Evolutionary conservation across 1,139 yeast genomes (phyloP), one percentile per base, ranked within the genome.

Genomic region (Hemisphaericaspora xylanilytica): DNA sequence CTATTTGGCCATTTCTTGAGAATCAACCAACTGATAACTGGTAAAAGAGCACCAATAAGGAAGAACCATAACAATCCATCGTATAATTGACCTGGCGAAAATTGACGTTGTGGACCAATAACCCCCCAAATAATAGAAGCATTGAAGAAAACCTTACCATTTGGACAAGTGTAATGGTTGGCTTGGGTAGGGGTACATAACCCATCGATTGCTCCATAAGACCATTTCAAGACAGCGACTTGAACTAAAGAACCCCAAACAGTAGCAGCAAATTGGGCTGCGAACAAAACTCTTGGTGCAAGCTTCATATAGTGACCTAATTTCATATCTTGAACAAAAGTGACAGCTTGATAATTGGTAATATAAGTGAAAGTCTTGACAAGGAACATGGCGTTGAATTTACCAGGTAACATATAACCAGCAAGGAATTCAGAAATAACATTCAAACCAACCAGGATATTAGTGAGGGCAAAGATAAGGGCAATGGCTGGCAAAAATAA

Each of bases 251-350:
- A 61, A 41, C 71, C 67, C 75, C 75, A 70, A 32, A 70, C 49
- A 33, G 73, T 71, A 47, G 73, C 75, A 48, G 67, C 48, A 42
- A 74, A 55, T 57, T 75, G 80, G 21, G 72, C 70, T 40, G 61
- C 52, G 52, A 75, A 75, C 51, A 67, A 50, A 53, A 61, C 47
- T 40, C 73, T 60, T 35, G 80, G 80, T 16, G 73, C 67, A 26
- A 72, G 59, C 54, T 74, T 75, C 75, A 75, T 70, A 58, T 75
- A 75, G 47, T 74, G 72, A 28, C 79, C 80, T 52, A 75, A 61
- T 52, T 75, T 76, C 70, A 74, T 65, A 57, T 75, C 80, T 55
- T 74, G 76, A 26, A 73, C 73, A 48, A 73, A 65, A 25, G 73
- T 65, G 36, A 75, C 65, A n/a, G 80, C 80, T 55, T 75, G 81